These are phyloP conservation scores for Sideroxylon spinosum DNA, from an alignment of 179 eudicot species.

Conservation along the genomic window DNA sequence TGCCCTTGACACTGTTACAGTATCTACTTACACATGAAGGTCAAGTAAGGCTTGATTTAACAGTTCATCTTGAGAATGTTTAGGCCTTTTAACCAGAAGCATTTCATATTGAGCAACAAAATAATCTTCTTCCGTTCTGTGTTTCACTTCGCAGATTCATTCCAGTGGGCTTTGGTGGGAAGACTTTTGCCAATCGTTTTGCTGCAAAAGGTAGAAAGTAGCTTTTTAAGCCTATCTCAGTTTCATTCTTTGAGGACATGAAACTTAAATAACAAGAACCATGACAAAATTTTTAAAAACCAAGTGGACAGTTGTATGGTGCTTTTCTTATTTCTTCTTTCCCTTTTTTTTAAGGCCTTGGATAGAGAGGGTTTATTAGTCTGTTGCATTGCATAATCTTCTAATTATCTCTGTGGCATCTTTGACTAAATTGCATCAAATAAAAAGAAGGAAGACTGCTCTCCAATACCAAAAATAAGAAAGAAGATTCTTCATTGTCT, in stretches of 20 bases:
- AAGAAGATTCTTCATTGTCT: not conserved
- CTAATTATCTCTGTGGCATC: not conserved
- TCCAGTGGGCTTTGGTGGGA: conserved; percentile 5
- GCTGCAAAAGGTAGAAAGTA: conserved; percentile 10
- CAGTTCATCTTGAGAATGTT: too few relatives aligned
- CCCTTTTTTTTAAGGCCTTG: not conserved
- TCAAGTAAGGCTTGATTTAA: too few relatives aligned
- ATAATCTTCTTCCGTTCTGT: not conserved
- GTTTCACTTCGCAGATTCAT: conserved; percentile 9
- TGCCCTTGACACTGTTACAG: too few relatives aligned
- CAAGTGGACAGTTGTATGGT: not conserved
- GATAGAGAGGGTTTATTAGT: not conserved
- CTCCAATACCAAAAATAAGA: not conserved
- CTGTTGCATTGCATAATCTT: not conserved
- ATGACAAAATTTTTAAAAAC: not conserved
- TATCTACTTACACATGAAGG: too few relatives aligned
- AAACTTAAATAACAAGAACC: not conserved
- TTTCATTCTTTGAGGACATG: not conserved
- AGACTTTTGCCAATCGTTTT: conserved; percentile 14
- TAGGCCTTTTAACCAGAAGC: too few relatives aligned
- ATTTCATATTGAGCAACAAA: too few relatives aligned
- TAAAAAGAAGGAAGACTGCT: not conserved
- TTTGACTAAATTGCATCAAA: not conserved
- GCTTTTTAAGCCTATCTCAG: not conserved
- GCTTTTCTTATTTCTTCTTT: not conserved